Evolutionary conservation across 2,329 filamentous ascomycete species (phyloP).

Genomic region (Colletotrichum horii): DNA sequence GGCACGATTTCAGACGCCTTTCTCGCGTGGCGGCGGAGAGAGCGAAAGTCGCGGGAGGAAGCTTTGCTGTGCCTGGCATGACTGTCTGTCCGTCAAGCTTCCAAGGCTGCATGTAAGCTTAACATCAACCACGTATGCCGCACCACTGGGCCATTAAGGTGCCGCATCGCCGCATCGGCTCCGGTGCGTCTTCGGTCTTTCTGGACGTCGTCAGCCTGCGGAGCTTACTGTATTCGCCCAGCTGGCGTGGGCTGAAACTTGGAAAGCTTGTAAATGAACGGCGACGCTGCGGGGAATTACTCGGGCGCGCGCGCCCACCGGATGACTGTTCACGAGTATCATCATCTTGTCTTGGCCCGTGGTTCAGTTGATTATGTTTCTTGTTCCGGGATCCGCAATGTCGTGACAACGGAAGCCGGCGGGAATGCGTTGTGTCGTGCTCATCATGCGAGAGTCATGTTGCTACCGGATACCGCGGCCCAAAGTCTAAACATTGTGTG

Average conservation of each 20-base stretch:
- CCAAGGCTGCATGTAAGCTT: neutral
- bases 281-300: neutral
- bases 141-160: neutral
- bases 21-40: neutral
- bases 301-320: neutral
- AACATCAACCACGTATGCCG: neutral
- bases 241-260: neutral
- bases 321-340: neutral
- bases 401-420: neutral
- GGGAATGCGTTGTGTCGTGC: neutral
- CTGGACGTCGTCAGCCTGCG: neutral
- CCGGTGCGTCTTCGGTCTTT: conserved; percentile 1
- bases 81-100: neutral
- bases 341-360: neutral
- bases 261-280: neutral
- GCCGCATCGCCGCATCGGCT: neutral
- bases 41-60: neutral
- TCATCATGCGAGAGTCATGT: neutral
- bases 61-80: neutral
- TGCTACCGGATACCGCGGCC: conserved; percentile 2
- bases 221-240: neutral
- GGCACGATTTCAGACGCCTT: neutral
- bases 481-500: neutral
- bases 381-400: neutral
- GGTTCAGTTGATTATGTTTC: neutral